Evolutionary conservation across 2,329 filamentous ascomycete genomes (phyloP).

Genomic region (Corinectria fuckeliana): DNA sequence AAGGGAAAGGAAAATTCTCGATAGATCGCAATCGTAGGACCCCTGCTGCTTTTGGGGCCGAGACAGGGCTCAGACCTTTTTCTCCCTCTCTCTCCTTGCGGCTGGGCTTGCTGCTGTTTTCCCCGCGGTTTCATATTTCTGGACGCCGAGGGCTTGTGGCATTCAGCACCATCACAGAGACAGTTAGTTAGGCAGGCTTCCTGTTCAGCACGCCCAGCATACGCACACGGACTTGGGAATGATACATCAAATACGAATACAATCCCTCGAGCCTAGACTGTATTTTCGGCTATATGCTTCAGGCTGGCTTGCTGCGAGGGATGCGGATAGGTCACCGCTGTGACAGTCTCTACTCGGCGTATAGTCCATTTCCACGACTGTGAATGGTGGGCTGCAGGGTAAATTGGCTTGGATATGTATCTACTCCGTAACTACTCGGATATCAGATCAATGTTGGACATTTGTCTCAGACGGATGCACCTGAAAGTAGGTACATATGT

Average conservation of each 20-base stretch:
- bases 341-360: background rate
- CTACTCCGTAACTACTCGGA: too few relatives aligned
- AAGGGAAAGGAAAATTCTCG: constrained; percentile 2
- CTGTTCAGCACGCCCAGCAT: background rate
- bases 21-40: constrained; percentile 1
- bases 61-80: constrained; percentile 3
- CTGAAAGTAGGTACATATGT: background rate
- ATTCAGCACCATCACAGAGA: too few relatives aligned
- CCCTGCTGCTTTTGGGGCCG: background rate
- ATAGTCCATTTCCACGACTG: background rate
- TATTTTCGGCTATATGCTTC: background rate
- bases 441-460: too few relatives aligned
- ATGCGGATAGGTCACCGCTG: background rate
- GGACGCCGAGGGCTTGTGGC: background rate
- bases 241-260: too few relatives aligned
- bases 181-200: background rate
- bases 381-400: background rate
- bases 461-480: too few relatives aligned
- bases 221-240: background rate
- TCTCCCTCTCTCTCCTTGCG: background rate
- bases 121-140: constrained; percentile 7
- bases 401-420: background rate
- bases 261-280: background rate
- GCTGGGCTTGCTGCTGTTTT: background rate
- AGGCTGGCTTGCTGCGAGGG: background rate